These are phyloP conservation scores for Thermoascus crustaceus DNA, from an alignment of 2,329 filamentous ascomycete species.

Conservation along the genomic window DNA sequence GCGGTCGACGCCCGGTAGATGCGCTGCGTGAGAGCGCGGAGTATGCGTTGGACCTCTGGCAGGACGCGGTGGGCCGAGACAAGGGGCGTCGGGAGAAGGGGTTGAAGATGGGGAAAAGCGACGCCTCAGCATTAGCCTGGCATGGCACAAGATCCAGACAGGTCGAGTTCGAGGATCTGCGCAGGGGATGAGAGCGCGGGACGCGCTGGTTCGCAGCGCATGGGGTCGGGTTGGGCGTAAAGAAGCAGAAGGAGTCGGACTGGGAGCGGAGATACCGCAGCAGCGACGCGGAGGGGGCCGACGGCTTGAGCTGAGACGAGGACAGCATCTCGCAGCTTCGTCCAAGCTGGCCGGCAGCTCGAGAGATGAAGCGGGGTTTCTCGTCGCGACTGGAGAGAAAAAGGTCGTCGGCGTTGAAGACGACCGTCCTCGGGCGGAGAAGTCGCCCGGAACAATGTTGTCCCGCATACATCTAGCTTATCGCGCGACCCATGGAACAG, in stretches of 20 bases:
- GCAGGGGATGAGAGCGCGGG: conserved; percentile 12
- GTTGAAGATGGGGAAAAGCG: conserved; percentile 19
- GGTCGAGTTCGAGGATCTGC: conserved; percentile 16
- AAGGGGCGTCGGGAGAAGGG: conserved; percentile 7
- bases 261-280: conserved; percentile 67
- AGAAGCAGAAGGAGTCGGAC: conserved; percentile 51
- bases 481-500: neutral
- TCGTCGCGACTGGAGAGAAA: too few species aligned
- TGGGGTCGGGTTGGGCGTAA: conserved; percentile 33
- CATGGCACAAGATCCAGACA: conserved; percentile 13
- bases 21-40: conserved; percentile 13
- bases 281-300: conserved; percentile 48
- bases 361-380: neutral
- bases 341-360: too few species aligned
- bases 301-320: conserved; percentile 25
- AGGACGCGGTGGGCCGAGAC: conserved; percentile 8
- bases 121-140: conserved; percentile 21
- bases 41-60: conserved; percentile 4
- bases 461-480: conserved; percentile 3
- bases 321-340: conserved; percentile 30
- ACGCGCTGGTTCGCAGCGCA: conserved; percentile 10
- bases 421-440: too few species aligned
- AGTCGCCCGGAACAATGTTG: conserved; percentile 5
- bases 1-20: conserved; percentile 25
- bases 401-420: too few species aligned